phyloP scores from a whole-genome alignment of 2,329 filamentous ascomycete species.

The Exophiala oligosperma region DNA sequence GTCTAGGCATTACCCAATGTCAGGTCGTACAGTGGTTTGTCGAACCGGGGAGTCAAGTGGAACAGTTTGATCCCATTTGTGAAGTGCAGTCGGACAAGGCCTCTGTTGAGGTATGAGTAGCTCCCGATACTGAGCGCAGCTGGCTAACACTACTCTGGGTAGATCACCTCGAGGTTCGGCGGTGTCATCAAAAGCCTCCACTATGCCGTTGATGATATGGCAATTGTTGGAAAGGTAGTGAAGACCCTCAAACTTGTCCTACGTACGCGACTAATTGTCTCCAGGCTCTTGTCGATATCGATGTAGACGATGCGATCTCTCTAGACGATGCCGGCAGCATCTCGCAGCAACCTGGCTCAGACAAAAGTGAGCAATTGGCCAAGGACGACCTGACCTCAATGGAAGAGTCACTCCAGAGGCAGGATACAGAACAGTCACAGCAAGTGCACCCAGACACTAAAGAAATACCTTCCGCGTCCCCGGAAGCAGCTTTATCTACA shows the following conservation, averaged over 20 bases:
- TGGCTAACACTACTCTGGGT: neutral
- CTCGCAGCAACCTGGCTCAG: too few relatives aligned
- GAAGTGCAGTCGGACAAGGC: slow-evolving; percentile 99
- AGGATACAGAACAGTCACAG: too few relatives aligned
- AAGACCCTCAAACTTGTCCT: neutral
- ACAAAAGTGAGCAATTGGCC: too few relatives aligned
- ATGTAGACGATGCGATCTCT: slow-evolving; percentile 46
- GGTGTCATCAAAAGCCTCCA: slow-evolving; percentile 94
- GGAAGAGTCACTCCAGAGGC: too few relatives aligned
- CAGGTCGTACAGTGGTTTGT: slow-evolving; percentile 99
- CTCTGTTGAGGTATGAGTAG: slow-evolving; percentile 54
- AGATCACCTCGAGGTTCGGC: slow-evolving; percentile 94
- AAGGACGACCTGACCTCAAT: too few relatives aligned
- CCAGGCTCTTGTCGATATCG: slow-evolving; percentile 20
- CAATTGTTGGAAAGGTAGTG: slow-evolving; percentile 67
- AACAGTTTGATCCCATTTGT: slow-evolving; percentile 96
- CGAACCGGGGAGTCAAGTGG: slow-evolving; percentile 87
- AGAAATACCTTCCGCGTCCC: too few relatives aligned
- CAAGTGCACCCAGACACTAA: too few relatives aligned
- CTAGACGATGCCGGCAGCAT: too few relatives aligned
- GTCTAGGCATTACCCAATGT: slow-evolving; percentile 71
- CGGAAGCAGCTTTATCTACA: slow-evolving; percentile 45
- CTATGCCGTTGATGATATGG: slow-evolving; percentile 94
- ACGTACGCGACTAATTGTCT: neutral
- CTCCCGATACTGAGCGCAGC: neutral